Evolutionary conservation across 352 stramenopile species (phyloP).

Genomic region (Nothophytophthora sp.): DNA sequence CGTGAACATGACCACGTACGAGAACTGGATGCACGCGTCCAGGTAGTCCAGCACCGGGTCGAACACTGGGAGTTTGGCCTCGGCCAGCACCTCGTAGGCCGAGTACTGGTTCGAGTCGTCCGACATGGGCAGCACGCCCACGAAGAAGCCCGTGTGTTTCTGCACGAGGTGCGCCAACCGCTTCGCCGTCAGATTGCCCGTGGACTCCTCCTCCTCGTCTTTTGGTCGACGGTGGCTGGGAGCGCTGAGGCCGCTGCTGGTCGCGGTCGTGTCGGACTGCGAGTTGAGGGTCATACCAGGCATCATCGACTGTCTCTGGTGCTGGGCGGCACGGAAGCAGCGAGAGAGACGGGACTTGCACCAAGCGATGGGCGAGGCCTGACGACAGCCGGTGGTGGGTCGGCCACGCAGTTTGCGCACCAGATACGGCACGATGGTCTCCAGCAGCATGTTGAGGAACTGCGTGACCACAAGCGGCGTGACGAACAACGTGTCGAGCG

Average conservation of each 20-base stretch:
- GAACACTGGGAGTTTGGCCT: constrained; percentile 84
- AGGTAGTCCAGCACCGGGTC: constrained; percentile 88
- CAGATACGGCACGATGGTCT: constrained; percentile 86
- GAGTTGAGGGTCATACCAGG: constrained; percentile 6
- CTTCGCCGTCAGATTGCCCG: constrained; percentile 58
- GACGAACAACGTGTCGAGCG: constrained; percentile 87
- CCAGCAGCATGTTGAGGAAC: constrained; percentile 88
- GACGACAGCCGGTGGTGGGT: constrained; percentile 61
- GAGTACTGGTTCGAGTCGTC: constrained; percentile 89
- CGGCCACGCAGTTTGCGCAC: constrained; percentile 77
- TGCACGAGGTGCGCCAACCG: constrained; percentile 68
- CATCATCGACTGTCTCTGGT: constrained; percentile 14
- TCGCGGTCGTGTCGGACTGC: too few relatives aligned
- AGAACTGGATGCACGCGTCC: constrained; percentile 89
- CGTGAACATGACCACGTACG: constrained; percentile 91
- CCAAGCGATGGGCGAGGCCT: constrained; percentile 61
- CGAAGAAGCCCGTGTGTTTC: constrained; percentile 65
- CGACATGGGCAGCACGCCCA: constrained; percentile 67
- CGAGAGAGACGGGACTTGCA: constrained; percentile 45
- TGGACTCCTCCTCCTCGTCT: constrained; percentile 19
- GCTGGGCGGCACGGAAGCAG: constrained; percentile 35
- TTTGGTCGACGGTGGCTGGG: constrained; percentile 5
- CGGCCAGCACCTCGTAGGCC: constrained; percentile 83
- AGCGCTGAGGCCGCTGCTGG: constrained; percentile 4
- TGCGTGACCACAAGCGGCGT: constrained; percentile 88